A percentile compares a stretch with the other conserved stretches of the same genome.
Evolutionary conservation across 2,329 filamentous ascomycete species (phyloP).

Genomic region (Monosporascus sp.): DNA sequence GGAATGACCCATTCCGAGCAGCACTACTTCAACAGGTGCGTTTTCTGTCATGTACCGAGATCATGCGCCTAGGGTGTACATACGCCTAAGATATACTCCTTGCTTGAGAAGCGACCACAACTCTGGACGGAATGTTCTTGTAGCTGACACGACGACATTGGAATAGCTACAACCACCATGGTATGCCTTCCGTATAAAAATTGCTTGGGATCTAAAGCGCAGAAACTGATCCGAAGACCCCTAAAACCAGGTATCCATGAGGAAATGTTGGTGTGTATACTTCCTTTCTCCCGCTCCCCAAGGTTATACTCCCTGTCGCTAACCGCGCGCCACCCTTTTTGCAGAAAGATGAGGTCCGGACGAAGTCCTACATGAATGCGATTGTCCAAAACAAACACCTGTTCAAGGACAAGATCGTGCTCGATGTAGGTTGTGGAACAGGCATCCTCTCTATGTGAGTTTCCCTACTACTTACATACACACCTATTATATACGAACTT

Average conservation of each 20-base stretch:
- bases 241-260: slow-evolving; percentile 74
- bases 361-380: slow-evolving; percentile 91
- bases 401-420: slow-evolving; percentile 78
- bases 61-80: too few species aligned
- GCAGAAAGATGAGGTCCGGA: slow-evolving; percentile 97
- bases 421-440: slow-evolving; percentile 96
- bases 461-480: slow-evolving; percentile 3
- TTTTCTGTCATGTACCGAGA: slow-evolving; percentile 8
- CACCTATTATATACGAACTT: background rate
- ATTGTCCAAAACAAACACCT: slow-evolving; percentile 96
- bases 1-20: slow-evolving; percentile 89
- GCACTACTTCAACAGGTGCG: slow-evolving; percentile 96
- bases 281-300: slow-evolving; percentile 8
- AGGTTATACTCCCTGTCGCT: slow-evolving; percentile 10
- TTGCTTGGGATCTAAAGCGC: slow-evolving; percentile 22
- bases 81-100: too few species aligned
- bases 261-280: slow-evolving; percentile 83
- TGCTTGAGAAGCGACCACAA: too few species aligned
- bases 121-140: background rate
- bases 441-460: slow-evolving; percentile 96
- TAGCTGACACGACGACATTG: slow-evolving; percentile 8
- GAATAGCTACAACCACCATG: slow-evolving; percentile 92
- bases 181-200: slow-evolving; percentile 43
- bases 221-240: slow-evolving; percentile 12
- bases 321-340: slow-evolving; percentile 12